These are phyloP conservation scores for Candida khao-thaluensis DNA, from an alignment of 805 yeast genomes.

Conservation along the genomic window DNA sequence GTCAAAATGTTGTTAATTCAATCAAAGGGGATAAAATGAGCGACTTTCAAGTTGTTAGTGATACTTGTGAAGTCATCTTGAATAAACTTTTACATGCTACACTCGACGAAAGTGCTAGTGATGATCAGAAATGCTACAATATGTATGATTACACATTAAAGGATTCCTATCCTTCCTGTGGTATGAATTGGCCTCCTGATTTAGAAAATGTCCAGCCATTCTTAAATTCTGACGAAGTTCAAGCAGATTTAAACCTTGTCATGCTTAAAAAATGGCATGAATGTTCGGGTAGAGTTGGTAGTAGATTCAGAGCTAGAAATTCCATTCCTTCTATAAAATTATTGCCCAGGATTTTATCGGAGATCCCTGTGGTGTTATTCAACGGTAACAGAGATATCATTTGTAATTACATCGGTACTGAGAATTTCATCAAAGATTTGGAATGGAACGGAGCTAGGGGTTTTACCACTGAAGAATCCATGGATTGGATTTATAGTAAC, in stretches of 20 bases:
- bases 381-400: conserved; percentile 88
- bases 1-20: conserved; percentile 53
- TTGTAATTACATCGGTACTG: conserved; percentile 80
- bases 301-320: conserved; percentile 47
- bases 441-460: conserved; percentile 66
- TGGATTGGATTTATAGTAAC: conserved; percentile 47
- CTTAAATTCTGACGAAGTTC: conserved; percentile 46
- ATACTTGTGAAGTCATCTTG: conserved; percentile 50
- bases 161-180: conserved; percentile 84
- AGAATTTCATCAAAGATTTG: conserved; percentile 59
- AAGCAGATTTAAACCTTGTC: conserved; percentile 48
- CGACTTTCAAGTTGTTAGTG: conserved; percentile 25
- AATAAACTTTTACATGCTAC: conserved; percentile 36
- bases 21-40: conserved; percentile 17
- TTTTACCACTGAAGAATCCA: conserved; percentile 32
- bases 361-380: conserved; percentile 67
- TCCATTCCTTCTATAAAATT: conserved; percentile 62
- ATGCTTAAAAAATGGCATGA: conserved; percentile 63
- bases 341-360: conserved; percentile 61
- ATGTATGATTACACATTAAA: conserved; percentile 74
- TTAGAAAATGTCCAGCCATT: conserved; percentile 50
- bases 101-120: conserved; percentile 22
- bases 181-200: conserved; percentile 86
- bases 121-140: conserved; percentile 63
- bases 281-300: conserved; percentile 64